phyloP scores from a whole-genome alignment of 345 rosid genomes.

The Erysimum cheiranthoides region DNA sequence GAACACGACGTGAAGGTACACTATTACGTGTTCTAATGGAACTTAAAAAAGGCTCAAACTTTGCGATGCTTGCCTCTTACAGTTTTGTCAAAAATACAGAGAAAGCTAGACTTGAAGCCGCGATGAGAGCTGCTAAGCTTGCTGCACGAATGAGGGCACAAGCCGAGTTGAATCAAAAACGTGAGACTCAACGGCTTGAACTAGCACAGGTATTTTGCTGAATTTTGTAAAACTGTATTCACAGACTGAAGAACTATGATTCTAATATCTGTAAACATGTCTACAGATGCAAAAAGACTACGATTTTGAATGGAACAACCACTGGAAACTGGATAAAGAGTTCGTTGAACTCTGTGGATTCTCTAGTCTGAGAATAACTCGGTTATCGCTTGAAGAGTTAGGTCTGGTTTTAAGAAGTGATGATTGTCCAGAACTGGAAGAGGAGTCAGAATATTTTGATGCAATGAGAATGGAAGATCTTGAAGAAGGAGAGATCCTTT shows the following conservation, averaged over 20 bases:
- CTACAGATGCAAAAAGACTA: conserved; percentile 68
- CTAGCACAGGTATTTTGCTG: conserved; percentile 56
- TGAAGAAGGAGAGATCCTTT: conserved; percentile 85
- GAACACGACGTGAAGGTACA: conserved; percentile 77
- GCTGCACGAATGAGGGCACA: conserved; percentile 59
- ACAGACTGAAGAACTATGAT: conserved; percentile 6
- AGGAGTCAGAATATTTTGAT: conserved; percentile 11
- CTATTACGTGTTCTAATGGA: conserved; percentile 3
- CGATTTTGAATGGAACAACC: conserved; percentile 52
- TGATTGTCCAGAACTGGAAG: conserved; percentile 34
- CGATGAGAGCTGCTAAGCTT: conserved; percentile 68
- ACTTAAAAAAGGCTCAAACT: neutral
- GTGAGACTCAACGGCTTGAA: conserved; percentile 66
- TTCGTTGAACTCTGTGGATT: conserved; percentile 62
- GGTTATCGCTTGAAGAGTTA: conserved; percentile 46
- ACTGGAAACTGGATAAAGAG: conserved; percentile 54
- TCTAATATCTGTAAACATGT: conserved; percentile 15
- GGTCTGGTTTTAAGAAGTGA: conserved; percentile 71
- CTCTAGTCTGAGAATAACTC: neutral
- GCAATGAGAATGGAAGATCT: conserved; percentile 56
- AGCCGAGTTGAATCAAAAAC: conserved; percentile 58
- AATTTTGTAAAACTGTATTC: neutral
- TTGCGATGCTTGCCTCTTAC: neutral
- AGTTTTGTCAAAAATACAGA: conserved; percentile 51
- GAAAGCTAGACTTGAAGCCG: conserved; percentile 74